Conservation (phyloP, 2,329 filamentous ascomycete species). For the Graphiopsis chlorocephala region DNA sequence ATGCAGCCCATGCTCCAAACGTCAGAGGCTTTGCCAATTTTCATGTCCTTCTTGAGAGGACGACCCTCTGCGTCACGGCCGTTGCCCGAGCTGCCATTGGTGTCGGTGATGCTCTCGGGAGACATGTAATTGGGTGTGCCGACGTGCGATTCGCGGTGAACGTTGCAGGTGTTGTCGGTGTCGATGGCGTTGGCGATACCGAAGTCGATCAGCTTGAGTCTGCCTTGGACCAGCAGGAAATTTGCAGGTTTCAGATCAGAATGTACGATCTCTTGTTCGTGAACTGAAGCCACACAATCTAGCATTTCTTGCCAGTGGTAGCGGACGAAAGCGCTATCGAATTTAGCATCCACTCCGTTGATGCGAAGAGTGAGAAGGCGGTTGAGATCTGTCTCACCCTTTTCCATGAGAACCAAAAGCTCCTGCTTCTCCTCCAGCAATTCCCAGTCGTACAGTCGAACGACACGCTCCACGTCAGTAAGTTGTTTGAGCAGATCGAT, state of each 20-base stretch:
- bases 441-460: conserved; percentile 87
- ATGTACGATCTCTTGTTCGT: conserved; percentile 88
- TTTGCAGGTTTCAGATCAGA: conserved; percentile 97
- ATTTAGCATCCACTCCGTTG: conserved; percentile 65
- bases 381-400: conserved; percentile 90
- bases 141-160: conserved; percentile 91
- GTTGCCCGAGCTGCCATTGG: conserved; percentile 56
- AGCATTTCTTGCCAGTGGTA: conserved; percentile 99
- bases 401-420: conserved; percentile 92
- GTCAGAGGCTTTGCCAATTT: conserved; percentile 91
- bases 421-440: conserved; percentile 88
- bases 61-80: conserved; percentile 43
- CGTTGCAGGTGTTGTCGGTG: conserved; percentile 92
- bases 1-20: conserved; percentile 97
- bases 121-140: conserved; percentile 99
- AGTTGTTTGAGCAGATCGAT: conserved; percentile 86
- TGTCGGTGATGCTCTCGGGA: conserved; percentile 87
- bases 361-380: conserved; percentile 72
- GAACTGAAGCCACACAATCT: conserved; percentile 86
- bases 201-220: conserved; percentile 95
- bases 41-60: conserved; percentile 73
- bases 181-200: conserved; percentile 97
- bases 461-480: conserved; percentile 81
- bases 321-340: conserved; percentile 89
- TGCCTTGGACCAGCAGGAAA: conserved; percentile 87